Percentiles rank a stretch among this genome's conserved stretches.
Conservation (phyloP, 371 early-diverging fungal species). For the Cokeromyces recurvatus region DNA sequence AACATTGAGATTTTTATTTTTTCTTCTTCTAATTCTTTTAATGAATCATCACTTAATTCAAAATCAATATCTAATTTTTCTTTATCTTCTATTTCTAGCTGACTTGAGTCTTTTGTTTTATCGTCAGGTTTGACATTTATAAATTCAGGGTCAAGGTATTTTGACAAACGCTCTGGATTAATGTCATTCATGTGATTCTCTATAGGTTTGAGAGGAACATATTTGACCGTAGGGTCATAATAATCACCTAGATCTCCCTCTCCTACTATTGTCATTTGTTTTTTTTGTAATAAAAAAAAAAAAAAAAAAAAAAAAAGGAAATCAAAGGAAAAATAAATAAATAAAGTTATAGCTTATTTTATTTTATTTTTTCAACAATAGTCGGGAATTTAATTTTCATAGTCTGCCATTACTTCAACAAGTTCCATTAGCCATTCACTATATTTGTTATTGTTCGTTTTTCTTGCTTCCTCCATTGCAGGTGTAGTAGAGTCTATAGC, state of each 20-base stretch:
- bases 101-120: conserved; percentile 14
- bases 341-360: too few relatives aligned
- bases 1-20: conserved; percentile 14
- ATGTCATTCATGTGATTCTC: conserved; percentile 32
- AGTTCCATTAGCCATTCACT: conserved; percentile 43
- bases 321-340: too few relatives aligned
- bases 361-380: too few relatives aligned
- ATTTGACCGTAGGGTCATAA: conserved; percentile 10
- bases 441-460: conserved; percentile 21
- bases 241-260: conserved; percentile 8
- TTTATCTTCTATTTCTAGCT: conserved; percentile 17
- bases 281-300: too few relatives aligned
- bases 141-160: conserved; percentile 37
- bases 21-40: conserved; percentile 10
- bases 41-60: conserved; percentile 11
- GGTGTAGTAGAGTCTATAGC: conserved; percentile 1
- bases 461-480: conserved; percentile 5
- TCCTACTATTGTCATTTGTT: too few relatives aligned
- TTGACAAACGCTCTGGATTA: conserved; percentile 9
- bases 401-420: conserved; percentile 42
- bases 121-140: conserved; percentile 20
- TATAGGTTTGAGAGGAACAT: conserved; percentile 10
- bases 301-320: too few relatives aligned
- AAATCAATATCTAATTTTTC: conserved; percentile 24
- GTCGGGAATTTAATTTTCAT: conserved; percentile 29